Conservation (phyloP, 108 stramenopile genomes). For the Ochromonas danica region DNA sequence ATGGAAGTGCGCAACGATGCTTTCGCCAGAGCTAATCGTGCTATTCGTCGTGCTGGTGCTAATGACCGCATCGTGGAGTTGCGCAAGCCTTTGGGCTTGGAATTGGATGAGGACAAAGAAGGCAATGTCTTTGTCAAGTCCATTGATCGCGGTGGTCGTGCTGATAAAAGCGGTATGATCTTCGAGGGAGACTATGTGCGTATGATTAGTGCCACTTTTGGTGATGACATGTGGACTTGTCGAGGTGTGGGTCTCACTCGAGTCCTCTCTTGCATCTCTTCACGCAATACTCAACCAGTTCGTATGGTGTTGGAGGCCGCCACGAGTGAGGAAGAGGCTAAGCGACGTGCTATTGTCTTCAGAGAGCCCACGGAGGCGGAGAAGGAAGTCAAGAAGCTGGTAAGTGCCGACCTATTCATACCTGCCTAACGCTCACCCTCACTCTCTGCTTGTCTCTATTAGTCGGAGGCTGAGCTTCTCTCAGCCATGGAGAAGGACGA, state of each 20-base stretch:
- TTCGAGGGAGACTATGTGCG: conserved; percentile 78
- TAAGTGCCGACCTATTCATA: neutral
- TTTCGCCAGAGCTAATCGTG: neutral
- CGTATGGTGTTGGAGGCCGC: neutral
- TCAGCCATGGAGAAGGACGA: neutral
- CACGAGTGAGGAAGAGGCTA: neutral
- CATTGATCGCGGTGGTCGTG: neutral
- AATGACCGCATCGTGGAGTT: conserved; percentile 82
- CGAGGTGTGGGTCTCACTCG: conserved; percentile 80
- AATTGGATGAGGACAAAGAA: conserved; percentile 80
- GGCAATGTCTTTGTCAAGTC: conserved; percentile 44
- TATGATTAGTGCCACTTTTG: conserved; percentile 92
- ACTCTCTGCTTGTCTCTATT: neutral
- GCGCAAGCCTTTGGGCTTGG: conserved; percentile 79
- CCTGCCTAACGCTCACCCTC: neutral
- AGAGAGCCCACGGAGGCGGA: neutral
- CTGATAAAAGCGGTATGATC: neutral
- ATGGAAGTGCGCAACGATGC: neutral
- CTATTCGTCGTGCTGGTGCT: neutral
- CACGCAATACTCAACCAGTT: neutral
- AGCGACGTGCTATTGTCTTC: neutral
- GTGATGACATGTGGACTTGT: conserved; percentile 87
- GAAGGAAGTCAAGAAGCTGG: neutral
- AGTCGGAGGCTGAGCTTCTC: neutral
- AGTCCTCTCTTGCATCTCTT: conserved; percentile 49